Evolutionary conservation across 1,284 basidiomycete genomes (phyloP), one percentile per base, ranked within the genome.

Genomic region (Ceratobasidium sp.): DNA sequence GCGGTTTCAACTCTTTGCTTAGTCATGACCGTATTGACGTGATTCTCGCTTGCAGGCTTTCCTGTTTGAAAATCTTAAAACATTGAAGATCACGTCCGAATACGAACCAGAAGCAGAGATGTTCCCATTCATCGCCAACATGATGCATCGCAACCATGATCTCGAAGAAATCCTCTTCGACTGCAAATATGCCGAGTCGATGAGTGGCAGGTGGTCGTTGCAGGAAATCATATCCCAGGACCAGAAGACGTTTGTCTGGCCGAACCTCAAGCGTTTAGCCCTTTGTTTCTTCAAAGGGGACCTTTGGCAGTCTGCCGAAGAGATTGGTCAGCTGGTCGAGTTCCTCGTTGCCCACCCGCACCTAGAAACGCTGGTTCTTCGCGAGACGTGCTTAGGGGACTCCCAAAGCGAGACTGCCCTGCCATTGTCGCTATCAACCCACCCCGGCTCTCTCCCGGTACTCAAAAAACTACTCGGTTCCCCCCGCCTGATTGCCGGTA

Each of bases 181-280:
- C 34, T 68, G 65, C 51, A 68, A 68, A 31, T 68, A 34, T 24
- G 65, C 65, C 31, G 65, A 68, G 22, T 68, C 65, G 9, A 14
- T 68, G 49, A 41, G 9, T 11, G 65, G 65, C 27, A 34, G 54
- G 16, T 68, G 65, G 65, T 29, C 24, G n/a, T n/a, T 68, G n/a
- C n/a, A 51, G 1, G 43, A 68, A 4, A 16, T 68, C 31, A 68
- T 68, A 48, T 68, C 34, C 65, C 16, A 68, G 16, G 24, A 27
- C 16, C 34, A 14, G 11, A 16, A 62, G 24, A 24, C 59, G 14
- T 68, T 68, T 68, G 51, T 68, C 27, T 68, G 48, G 49, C 65
- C 65, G 51, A 54, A 68, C 19, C 65, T 68, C n/a, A 31, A 22
- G 31, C 49, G 37, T 22, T 22, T 68, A 16, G 65, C 49, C 16